A percentile compares a stretch with the other conserved stretches of the same genome.
phyloP scores from a whole-genome alignment of 2,329 filamentous ascomycete genomes.

The Monilinia aucupariae region DNA sequence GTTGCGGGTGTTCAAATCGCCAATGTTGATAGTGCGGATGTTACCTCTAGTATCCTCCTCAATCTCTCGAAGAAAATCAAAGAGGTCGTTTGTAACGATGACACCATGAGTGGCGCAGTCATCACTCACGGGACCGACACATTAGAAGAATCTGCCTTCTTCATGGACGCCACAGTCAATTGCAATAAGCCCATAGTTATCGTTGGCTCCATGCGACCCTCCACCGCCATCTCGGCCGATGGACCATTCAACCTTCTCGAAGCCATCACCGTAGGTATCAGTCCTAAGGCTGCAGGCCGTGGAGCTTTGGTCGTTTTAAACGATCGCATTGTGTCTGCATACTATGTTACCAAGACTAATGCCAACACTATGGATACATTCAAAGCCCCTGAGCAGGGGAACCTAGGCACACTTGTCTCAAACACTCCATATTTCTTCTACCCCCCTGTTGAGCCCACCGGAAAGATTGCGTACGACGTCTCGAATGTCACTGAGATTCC shows the following conservation, averaged over 20 bases:
- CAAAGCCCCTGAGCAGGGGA: slow-evolving; percentile 51
- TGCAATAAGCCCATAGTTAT: slow-evolving; percentile 54
- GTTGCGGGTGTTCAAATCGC: slow-evolving; percentile 48
- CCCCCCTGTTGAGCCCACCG: slow-evolving; percentile 44
- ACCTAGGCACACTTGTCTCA: slow-evolving; percentile 53
- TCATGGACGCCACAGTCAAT: slow-evolving; percentile 52
- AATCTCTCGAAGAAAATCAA: slow-evolving; percentile 46
- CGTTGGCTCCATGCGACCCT: slow-evolving; percentile 58
- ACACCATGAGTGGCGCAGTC: slow-evolving; percentile 44
- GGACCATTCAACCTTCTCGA: slow-evolving; percentile 58
- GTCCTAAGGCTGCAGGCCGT: slow-evolving; percentile 42
- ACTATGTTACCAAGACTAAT: slow-evolving; percentile 56
- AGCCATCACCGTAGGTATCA: slow-evolving; percentile 51
- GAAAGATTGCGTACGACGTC: slow-evolving; percentile 43
- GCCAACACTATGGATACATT: slow-evolving; percentile 60
- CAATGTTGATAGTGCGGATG: slow-evolving; percentile 43
- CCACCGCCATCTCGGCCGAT: slow-evolving; percentile 57
- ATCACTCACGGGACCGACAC: slow-evolving; percentile 63
- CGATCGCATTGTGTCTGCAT: slow-evolving; percentile 54
- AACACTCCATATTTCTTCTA: slow-evolving; percentile 57
- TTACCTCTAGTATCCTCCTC: slow-evolving; percentile 47
- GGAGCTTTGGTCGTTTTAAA: slow-evolving; percentile 58
- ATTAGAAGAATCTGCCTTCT: slow-evolving; percentile 59
- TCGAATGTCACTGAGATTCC: slow-evolving; percentile 40
- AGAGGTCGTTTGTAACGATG: slow-evolving; percentile 35